Evolutionary conservation across 306 rosid genomes (phyloP).

Genomic region (Vigna trinervia): DNA sequence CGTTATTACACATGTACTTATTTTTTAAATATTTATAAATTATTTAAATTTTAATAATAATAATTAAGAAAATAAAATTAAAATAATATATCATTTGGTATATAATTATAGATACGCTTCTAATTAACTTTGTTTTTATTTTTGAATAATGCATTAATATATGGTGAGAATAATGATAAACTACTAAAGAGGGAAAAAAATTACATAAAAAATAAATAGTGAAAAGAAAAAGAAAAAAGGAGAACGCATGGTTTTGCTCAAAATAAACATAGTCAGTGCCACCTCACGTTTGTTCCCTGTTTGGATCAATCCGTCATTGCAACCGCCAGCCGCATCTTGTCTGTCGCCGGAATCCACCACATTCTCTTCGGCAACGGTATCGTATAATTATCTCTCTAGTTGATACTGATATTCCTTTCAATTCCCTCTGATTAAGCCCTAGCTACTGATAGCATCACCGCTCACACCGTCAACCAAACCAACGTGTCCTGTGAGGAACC

Average conservation of each 20-base stretch:
- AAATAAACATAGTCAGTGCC: slow-evolving; percentile 19
- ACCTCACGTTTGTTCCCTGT: slow-evolving; percentile 21
- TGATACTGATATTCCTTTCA: background rate
- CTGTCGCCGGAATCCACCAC: slow-evolving; percentile 5
- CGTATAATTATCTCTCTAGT: background rate
- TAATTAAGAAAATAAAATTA: too few species aligned
- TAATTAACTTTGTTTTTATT: too few species aligned
- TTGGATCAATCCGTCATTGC: slow-evolving; percentile 9
- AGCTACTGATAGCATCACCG: background rate
- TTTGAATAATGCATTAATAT: too few species aligned
- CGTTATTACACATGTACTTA: too few species aligned
- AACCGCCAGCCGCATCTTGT: background rate
- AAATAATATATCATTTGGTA: too few species aligned
- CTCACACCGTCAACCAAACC: background rate
- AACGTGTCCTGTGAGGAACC: background rate
- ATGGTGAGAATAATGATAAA: background rate
- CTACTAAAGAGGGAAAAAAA: background rate
- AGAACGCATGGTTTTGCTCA: background rate
- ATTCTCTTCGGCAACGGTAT: background rate
- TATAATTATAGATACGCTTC: too few species aligned
- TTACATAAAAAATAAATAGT: background rate
- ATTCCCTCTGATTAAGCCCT: background rate
- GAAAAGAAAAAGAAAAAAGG: background rate
- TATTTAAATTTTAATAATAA: too few species aligned
- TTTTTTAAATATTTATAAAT: too few species aligned